Evolutionary conservation across 2,329 filamentous ascomycete species (phyloP), one percentile per base, ranked within the genome.

Genomic region (Clathrospora elynae): DNA sequence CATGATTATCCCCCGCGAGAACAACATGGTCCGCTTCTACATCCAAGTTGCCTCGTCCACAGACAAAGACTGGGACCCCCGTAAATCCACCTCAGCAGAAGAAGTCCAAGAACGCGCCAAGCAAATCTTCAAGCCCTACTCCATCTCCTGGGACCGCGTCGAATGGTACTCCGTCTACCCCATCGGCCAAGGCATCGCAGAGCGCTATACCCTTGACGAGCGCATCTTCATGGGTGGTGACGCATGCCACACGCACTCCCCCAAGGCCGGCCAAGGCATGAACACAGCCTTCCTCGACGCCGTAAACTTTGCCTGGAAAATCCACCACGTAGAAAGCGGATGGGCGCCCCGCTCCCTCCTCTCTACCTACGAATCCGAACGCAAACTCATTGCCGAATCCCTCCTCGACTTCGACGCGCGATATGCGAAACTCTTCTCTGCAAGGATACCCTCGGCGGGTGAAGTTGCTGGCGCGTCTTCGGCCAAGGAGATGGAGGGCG

Each of bases 271-370:
- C 11, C 82, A 85, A 59, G 82, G 82, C 43, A 84, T 81, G 78
- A 81, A 81, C 71, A 81, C 80, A 52, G 76, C 81, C 14, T 80
- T 80, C 70, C 70, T 78, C 33, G 76, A 78, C 59, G 90, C 90
- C 1, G 82, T 90, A 47, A 97, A 96, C 69, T 77, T 97, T 26
- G 91, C 91, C 6, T 97, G 91, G 91, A 97, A 97, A 75, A 88
- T 96, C 36, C 91, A 96, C 66, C 84, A 88, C 23, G 92, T 96
- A 7, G 90, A 96, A 66, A 78, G 80, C 17, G 90, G 90, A 9
- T 88, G 95, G 55, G 88, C 90, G 1, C 74, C 84, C 19, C 85
- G 88, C 48, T 81, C 82, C 3, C 78, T 93, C 12, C 79, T 97
- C 35, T 81, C 84, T 49, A 93, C 91, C 0, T 97, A 96, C 68